Base-by-base conservation (phyloP, 805 yeast species). In the Zygotorulaspora chibaensis region DNA sequence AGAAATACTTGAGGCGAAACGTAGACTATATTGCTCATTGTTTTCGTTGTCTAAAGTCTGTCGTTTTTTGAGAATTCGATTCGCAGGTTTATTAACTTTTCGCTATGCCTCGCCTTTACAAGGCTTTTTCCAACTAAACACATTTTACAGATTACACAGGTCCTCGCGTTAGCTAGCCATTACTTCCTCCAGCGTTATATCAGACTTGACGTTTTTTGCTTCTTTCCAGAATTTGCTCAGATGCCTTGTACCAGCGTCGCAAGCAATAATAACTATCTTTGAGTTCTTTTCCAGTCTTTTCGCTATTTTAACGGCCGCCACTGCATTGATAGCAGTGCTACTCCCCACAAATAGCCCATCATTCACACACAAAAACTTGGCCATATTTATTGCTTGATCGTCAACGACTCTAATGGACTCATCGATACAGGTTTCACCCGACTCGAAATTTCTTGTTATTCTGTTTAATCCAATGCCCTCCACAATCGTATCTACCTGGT, bases 401-500 rank as follows among this genome's bases (percentile, higher is more conserved):
- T 91, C 99, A 2, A 79, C 66, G 1, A 91, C 96, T 47, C 89
- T 71, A 15, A 87, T 72, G 0, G 96, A 83, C 51, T 82, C 90
- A 60, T 88, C 95, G 11, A 91, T 81, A 47, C 64, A 74, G 1
- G 65, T 59, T 55, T 86, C 88, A 1, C 88, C 98, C 40, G 74
- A 76, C 38, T 73, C 67, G 63, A 91, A 87, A 63, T 91, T 91
- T 58, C 77, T 76, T 0, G 99, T 91, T 20, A 93, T 69, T 52
- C 99, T 72, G 56, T 88, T 93, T 47, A 91, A 68, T 0, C 99
- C 99, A 25, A 91, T 84, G 0, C 99, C 99, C 65, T 91, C 99
- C 2, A 91, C 83, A 1, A 90, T 60, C 0, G 98, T 93, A 64
- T 91, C 99, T 1, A 91, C 98, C 66, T 91, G 99, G 64, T 93